Conservation (phyloP, 768 basidiomycete species). For the Suillus variegatus region DNA sequence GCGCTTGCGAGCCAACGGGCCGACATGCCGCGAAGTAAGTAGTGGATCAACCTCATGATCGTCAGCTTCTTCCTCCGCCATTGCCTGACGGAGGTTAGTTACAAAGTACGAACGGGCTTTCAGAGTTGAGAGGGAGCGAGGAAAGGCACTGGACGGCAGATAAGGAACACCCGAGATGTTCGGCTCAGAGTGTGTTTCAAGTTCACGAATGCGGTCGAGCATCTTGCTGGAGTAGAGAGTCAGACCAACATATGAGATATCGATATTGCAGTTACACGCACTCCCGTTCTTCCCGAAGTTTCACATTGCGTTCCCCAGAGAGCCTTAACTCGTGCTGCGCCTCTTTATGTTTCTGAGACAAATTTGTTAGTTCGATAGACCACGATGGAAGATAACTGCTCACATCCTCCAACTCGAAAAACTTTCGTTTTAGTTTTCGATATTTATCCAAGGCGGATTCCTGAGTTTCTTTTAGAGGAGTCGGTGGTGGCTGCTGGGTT, state of each 20-base stretch:
- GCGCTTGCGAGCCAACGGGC: constrained; percentile 45
- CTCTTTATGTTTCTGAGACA: constrained; percentile 59
- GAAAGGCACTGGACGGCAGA: constrained; percentile 47
- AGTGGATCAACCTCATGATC: constrained; percentile 49
- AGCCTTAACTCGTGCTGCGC: constrained; percentile 54
- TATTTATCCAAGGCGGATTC: constrained; percentile 61
- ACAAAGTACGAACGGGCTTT: constrained; percentile 47
- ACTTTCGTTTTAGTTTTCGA: constrained; percentile 62
- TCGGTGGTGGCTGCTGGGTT: constrained; percentile 28
- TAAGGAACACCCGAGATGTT: constrained; percentile 32
- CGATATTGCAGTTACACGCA: constrained; percentile 34
- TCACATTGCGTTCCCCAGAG: constrained; percentile 64
- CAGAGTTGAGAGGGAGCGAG: constrained; percentile 46
- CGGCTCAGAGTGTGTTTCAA: constrained; percentile 46
- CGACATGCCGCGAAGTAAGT: constrained; percentile 46
- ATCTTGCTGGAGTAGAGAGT: constrained; percentile 41
- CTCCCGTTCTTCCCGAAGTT: constrained; percentile 64
- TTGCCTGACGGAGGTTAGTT: constrained; percentile 48
- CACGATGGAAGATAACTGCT: constrained; percentile 23
- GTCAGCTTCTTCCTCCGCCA: constrained; percentile 44
- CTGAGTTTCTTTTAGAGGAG: constrained; percentile 37
- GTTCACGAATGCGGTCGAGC: constrained; percentile 61
- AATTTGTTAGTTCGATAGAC: constrained; percentile 20
- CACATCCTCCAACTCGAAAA: constrained; percentile 72
- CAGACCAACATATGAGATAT: constrained; percentile 1